Evolutionary conservation across 2,329 filamentous ascomycete genomes (phyloP), one percentile per base, ranked within the genome.

Genomic region (Pseudogymnoascus sp.): DNA sequence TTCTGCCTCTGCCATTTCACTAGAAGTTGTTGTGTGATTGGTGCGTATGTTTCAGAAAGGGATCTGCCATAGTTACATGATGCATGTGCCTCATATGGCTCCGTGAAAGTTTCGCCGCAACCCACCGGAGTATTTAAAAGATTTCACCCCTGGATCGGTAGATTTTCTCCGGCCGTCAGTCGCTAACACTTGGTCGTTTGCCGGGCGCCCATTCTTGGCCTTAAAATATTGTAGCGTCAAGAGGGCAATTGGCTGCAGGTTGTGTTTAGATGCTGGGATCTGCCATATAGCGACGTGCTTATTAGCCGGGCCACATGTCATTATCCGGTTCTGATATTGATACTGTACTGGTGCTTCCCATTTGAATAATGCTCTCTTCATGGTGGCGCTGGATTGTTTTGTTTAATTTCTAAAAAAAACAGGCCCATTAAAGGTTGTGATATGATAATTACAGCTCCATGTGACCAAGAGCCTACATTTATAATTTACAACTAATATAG

Each of bases 161-260:
- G 48, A 55, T 55, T 55, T 44, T 55, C 48, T 55, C 48, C 48
- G 48, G n/a, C 48, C 48, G 39, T 13, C 17, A 42, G n/a, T 8
- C 29, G 9, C n/a, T 55, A n/a, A 17, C 33, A 55, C 7, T 33
- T 33, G 48, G 33, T 55, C 44, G 27, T 51, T n/a, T 55, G 48
- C 48, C 48, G 29, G 48, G n/a, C 27, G 29, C 29, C 48, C 48
- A 55, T 33, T 33, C 17, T 55, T 33, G 48, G n/a, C n/a, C n/a
- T 7, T 33, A 33, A 33, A 55, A 55, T n/a, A n/a, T 55, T 55
- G 48, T 31, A 15, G 10, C 12, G 8, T 48, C 12, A 12, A 48
- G 13, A 5, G 12, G 25, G 25, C 42, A 2, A 29, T 48, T 27
- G 12, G 42, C 25, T 29, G n/a, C 9, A 4, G n/a, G 21, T 15